Conservation (phyloP, 2,329 filamentous ascomycete genomes). For the Alternaria longipes region DNA sequence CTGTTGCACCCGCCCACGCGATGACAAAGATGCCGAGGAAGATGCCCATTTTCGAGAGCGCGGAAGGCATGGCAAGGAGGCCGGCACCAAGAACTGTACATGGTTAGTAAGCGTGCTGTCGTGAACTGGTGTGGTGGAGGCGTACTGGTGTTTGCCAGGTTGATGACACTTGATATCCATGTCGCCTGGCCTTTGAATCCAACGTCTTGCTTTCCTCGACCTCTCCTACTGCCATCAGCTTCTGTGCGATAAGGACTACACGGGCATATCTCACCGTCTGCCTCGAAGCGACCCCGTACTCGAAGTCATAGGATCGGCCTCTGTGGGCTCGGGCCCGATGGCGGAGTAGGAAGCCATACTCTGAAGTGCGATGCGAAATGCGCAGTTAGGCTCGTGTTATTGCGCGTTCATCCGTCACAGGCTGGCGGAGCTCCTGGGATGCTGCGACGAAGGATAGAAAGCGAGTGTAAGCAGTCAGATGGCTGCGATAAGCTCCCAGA, state of each 20-base stretch:
- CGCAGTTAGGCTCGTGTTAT: conserved; percentile 25
- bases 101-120: conserved; percentile 21
- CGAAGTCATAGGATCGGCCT: conserved; percentile 53
- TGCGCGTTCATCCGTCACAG: conserved; percentile 38
- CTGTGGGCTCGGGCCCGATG: conserved; percentile 52
- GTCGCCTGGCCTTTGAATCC: conserved; percentile 78
- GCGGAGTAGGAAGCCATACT: conserved; percentile 60
- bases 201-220: conserved; percentile 73
- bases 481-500: neutral
- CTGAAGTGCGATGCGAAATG: conserved; percentile 22
- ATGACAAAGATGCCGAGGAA: conserved; percentile 84
- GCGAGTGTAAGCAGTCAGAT: neutral
- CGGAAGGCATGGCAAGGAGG: conserved; percentile 93
- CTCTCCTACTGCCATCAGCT: conserved; percentile 57
- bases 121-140: conserved; percentile 6
- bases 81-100: conserved; percentile 85
- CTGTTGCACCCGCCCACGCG: conserved; percentile 87
- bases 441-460: conserved; percentile 1
- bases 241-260: neutral
- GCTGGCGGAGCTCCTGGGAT: neutral
- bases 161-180: conserved; percentile 91
- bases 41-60: conserved; percentile 95
- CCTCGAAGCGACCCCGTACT: conserved; percentile 54
- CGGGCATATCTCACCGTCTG: conserved; percentile 38
- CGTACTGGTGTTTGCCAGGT: conserved; percentile 94